Evolutionary conservation across 2,329 filamentous ascomycete species (phyloP), one percentile per base, ranked within the genome.

Genomic region (Phaeomoniella chlamydospora): DNA sequence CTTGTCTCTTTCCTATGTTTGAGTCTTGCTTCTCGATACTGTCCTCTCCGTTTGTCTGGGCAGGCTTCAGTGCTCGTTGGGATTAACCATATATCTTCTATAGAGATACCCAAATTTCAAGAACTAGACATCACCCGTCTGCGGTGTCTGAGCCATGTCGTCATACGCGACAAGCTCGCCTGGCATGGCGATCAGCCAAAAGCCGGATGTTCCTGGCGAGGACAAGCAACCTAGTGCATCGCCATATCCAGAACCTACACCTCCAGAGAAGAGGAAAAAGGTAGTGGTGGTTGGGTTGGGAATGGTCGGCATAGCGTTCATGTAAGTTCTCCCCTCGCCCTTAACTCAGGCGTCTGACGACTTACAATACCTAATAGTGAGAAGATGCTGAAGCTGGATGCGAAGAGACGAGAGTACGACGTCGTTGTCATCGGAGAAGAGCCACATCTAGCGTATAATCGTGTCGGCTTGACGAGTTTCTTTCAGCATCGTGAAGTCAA

Each of bases 271-370:
- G 41, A 62, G 73, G 42, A 84, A 82, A 55, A 76, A 69, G 50
- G 61, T 92, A 22, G 84, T 92, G 2, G 76, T 93, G 26, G 83
- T 93, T 29, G 86, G 86, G 6, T 59, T 94, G 58, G 86, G 86
- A 2, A 94, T 94, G 87, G 86, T 94, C 31, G 84, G 80, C 29
- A 80, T 90, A 46, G 77, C 81, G 30, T 88, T 92, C 54, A 84
- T 92, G 81, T 88, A 61, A 67, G 79, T 66, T 9, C 32, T 19
- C 13, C 11, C 3, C 30, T n/a, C n/a, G 18, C 18, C 29, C 29
- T 33, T n/a, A 22, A 10, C 36, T 36, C 15, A 29, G 17, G 26
- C 26, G 26, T 13, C 4, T 12, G 18, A 29, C 33, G 18, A 31
- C 4, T 35, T 16, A 5, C 36, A 12, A 13, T 11, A 22, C 18